Evolutionary conservation across 257 asterid species (phyloP).

Genomic region (Capsicum chinense): DNA sequence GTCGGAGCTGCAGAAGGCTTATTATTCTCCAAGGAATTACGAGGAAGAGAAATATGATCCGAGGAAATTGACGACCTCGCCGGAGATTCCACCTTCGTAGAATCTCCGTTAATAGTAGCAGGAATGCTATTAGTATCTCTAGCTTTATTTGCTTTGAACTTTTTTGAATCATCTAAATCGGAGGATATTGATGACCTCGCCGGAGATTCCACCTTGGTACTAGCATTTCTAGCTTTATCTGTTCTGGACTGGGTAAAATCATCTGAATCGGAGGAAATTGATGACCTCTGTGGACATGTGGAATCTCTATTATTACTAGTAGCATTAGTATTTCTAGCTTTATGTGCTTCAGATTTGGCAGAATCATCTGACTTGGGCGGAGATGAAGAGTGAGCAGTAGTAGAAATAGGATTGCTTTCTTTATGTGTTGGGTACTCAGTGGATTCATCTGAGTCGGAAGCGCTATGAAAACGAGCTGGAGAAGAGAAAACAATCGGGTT

Average conservation of each 20-base stretch:
- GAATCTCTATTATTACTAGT: not conserved
- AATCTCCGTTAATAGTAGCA: not conserved
- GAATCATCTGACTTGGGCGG: too few relatives aligned
- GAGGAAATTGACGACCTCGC: constrained; percentile 57
- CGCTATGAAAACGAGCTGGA: constrained; percentile 23
- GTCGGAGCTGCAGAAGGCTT: constrained; percentile 32
- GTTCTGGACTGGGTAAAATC: not conserved
- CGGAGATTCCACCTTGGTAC: constrained; percentile 20
- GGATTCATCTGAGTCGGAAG: not conserved
- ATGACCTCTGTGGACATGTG: constrained; percentile 46
- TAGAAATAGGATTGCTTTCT: not conserved
- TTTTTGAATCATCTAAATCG: constrained; percentile 21
- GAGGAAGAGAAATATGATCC: constrained; percentile 44
- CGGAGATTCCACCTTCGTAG: constrained; percentile 46
- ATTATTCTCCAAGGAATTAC: constrained; percentile 44
- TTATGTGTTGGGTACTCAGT: not conserved
- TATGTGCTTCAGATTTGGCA: too few relatives aligned
- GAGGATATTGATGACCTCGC: constrained; percentile 55
- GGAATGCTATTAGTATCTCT: not conserved
- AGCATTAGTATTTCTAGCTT: not conserved
- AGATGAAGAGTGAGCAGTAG: not conserved
- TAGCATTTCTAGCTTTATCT: not conserved
- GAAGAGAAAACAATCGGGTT: constrained; percentile 2
- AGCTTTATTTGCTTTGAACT: not conserved
- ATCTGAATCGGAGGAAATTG: constrained; percentile 47